Evolutionary conservation across 164 flowering plant genomes (phyloP).

Genomic region (Buxus sempervirens): DNA sequence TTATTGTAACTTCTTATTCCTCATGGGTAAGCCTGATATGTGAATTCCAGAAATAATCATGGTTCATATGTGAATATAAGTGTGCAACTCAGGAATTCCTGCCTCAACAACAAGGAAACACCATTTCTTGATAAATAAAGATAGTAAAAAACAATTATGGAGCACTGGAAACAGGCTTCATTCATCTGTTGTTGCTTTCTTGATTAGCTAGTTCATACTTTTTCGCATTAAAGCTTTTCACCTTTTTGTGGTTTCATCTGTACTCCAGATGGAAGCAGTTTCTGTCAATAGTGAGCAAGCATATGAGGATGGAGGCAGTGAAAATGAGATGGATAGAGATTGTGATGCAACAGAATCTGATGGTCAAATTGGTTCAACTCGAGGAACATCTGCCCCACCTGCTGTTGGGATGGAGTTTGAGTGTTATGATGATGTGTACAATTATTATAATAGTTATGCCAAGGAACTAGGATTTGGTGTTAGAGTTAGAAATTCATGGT

Average conservation of each 20-base stretch:
- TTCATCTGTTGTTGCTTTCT: not conserved
- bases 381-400: constrained; percentile 50
- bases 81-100: not conserved
- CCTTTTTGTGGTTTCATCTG: not conserved
- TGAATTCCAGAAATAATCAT: not conserved
- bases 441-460: constrained; percentile 62
- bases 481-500: constrained; percentile 69
- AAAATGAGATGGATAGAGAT: constrained; percentile 18
- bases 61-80: not conserved
- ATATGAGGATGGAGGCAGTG: constrained; percentile 22
- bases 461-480: constrained; percentile 62
- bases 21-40: too few species aligned
- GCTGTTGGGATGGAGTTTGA: constrained; percentile 75
- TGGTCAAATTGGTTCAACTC: constrained; percentile 26
- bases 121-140: not conserved
- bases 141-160: not conserved
- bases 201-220: not conserved
- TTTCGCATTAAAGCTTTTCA: not conserved
- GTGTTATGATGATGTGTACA: constrained; percentile 68
- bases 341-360: constrained; percentile 20
- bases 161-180: not conserved
- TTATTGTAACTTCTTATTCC: not conserved
- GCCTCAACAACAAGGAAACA: not conserved
- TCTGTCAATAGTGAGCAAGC: constrained; percentile 24
- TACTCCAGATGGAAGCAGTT: constrained; percentile 33